Conservation (phyloP, 192 early-diverging fungal species). For the Coemansia sp. region DNA sequence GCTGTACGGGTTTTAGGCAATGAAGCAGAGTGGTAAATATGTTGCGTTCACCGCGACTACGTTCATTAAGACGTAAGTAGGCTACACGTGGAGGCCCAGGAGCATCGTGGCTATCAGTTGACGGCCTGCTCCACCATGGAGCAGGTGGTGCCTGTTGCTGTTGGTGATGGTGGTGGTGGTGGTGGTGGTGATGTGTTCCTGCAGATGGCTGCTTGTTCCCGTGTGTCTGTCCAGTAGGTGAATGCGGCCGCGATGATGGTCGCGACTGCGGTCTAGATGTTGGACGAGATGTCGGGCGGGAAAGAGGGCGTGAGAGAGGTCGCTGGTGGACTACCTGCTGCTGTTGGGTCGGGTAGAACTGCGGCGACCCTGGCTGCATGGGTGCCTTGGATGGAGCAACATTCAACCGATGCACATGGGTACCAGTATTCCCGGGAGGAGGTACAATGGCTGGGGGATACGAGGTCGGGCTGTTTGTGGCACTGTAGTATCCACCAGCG, state of each 20-base stretch:
- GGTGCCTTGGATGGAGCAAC: background rate
- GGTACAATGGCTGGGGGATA: too few relatives aligned
- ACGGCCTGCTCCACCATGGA: conserved; percentile 4
- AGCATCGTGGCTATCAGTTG: conserved; percentile 1
- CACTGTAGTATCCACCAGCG: too few relatives aligned
- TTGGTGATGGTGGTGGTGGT: background rate
- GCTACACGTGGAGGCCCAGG: conserved; percentile 6
- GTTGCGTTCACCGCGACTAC: conserved; percentile 17
- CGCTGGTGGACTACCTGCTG: too few relatives aligned
- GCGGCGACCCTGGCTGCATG: too few relatives aligned
- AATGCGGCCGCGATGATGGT: background rate
- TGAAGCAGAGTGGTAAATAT: conserved; percentile 35
- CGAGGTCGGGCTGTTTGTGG: too few relatives aligned
- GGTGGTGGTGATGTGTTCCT: conserved; percentile 5
- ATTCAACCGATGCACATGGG: background rate
- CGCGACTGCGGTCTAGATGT: conserved; percentile 2
- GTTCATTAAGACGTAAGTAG: conserved; percentile 26
- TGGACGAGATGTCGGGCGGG: too few relatives aligned
- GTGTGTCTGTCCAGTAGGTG: background rate
- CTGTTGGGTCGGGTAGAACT: background rate
- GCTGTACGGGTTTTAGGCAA: conserved; percentile 35
- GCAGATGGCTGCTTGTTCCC: conserved; percentile 2
- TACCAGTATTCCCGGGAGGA: too few relatives aligned
- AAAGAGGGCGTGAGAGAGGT: too few relatives aligned
- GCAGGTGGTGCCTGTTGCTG: conserved; percentile 2